phyloP scores from a whole-genome alignment of 257 asterid species.

The Petunia secreta region DNA sequence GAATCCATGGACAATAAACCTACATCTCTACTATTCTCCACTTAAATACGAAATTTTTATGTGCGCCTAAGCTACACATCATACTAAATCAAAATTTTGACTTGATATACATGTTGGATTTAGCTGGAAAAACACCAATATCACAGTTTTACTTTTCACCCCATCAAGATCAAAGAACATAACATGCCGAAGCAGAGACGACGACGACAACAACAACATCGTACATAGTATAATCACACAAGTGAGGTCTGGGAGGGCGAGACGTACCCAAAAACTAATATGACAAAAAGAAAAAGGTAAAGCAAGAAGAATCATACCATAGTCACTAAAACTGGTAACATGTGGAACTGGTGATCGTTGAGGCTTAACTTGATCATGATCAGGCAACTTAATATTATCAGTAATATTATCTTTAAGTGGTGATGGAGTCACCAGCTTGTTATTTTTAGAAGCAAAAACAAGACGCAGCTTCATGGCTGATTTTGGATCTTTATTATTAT shows the following conservation, averaged over 20 bases:
- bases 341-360: slow-evolving; percentile 38
- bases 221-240: too few relatives aligned
- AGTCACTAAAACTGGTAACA: slow-evolving; percentile 27
- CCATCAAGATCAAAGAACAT: not conserved
- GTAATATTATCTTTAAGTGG: slow-evolving; percentile 50
- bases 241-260: not conserved
- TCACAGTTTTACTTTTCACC: too few relatives aligned
- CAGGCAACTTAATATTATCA: slow-evolving; percentile 24
- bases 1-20: too few relatives aligned
- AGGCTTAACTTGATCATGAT: slow-evolving; percentile 38
- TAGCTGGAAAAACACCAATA: not conserved
- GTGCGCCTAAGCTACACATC: not conserved
- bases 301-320: slow-evolving; percentile 32
- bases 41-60: too few relatives aligned
- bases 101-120: not conserved
- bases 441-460: slow-evolving; percentile 49
- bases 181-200: not conserved
- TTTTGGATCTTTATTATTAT: slow-evolving; percentile 40
- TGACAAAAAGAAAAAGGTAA: not conserved
- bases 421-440: slow-evolving; percentile 52
- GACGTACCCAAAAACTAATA: not conserved
- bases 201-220: too few relatives aligned
- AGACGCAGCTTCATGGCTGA: slow-evolving; percentile 48
- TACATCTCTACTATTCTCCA: too few relatives aligned
- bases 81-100: not conserved